Evolutionary conservation across 1,284 basidiomycete genomes (phyloP), one percentile per base, ranked within the genome.

Genomic region (Boletus sp.): DNA sequence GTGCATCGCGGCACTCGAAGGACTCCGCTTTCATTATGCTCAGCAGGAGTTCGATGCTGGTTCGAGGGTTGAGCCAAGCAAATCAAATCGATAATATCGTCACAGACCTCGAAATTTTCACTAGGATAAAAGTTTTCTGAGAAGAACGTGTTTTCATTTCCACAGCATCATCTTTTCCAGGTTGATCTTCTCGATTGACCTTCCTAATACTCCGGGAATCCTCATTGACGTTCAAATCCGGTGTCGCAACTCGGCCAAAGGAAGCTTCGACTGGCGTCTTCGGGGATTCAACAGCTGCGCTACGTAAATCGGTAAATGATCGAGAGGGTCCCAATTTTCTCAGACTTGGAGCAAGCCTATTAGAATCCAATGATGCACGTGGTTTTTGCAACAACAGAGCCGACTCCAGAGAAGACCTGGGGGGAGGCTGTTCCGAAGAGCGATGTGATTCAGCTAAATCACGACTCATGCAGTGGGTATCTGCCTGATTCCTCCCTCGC

Each of bases 91-190:
- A 33, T 54, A 57, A 5, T 19, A 19, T 34, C 19, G 62, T 53
- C 38, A 68, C 73, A 5, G 64, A 88, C 78, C 86, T 85, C 7
- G 84, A 80, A 42, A 97, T 78, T 57, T 80, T 77, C 50, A 96
- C 86, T 46, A 82, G 75, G 34, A 95, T 80, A 57, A 96, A 96
- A 6, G 87, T 93, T 57, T 88, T 89, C 68, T 87, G 84, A 2
- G 80, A 78, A 8, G 85, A 84, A 12, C 87, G 78, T 14, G 78
- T 82, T 64, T 82, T 84, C 86, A 89, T 89, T 62, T 85, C 82
- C 14, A 79, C 76, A 4, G 85, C 85, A 60, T 87, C 85, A 22
- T 66, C 65, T 43, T 61, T 69, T 37, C 34, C 70, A 67, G 43
- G 53, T 47, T 42, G 63, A 41, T 45, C 57, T 44, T 57, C 54